phyloP scores from a whole-genome alignment of 176 grass and related monocot genomes.

The Aegilops sharonensis region DNA sequence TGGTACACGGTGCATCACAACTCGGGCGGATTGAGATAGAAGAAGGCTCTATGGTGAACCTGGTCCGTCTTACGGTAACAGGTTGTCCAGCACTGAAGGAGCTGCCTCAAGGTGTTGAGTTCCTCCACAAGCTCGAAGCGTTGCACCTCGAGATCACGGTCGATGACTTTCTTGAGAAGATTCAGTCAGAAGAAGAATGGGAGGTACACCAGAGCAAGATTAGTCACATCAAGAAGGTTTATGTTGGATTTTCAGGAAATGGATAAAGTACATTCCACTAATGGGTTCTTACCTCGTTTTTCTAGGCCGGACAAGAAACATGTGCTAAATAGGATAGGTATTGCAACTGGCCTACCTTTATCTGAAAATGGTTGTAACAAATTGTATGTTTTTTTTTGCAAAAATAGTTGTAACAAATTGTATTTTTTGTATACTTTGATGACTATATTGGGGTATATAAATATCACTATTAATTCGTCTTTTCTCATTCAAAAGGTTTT shows the following conservation, averaged over 20 bases:
- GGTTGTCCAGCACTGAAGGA: neutral
- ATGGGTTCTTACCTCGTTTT: neutral
- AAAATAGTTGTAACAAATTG: too few relatives aligned
- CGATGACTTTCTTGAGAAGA: conserved; percentile 2
- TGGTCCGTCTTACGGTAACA: conserved; percentile 1
- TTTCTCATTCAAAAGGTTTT: neutral
- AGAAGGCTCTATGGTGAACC: neutral
- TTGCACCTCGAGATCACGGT: neutral
- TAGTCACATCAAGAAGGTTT: neutral
- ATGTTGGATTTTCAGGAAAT: conserved; percentile 1
- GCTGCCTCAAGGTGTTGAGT: conserved; percentile 3
- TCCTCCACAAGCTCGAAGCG: neutral
- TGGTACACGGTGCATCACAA: neutral
- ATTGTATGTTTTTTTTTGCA: too few relatives aligned
- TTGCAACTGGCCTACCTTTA: too few relatives aligned
- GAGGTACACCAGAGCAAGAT: neutral
- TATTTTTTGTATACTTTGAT: neutral
- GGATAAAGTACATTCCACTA: neutral
- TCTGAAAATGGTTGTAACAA: neutral
- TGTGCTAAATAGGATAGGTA: neutral
- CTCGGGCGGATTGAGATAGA: neutral
- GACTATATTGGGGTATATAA: neutral
- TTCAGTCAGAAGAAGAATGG: conserved; percentile 10
- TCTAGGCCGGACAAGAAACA: neutral
- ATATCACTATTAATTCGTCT: neutral